A percentile compares a stretch with the other conserved stretches of the same genome.
These are phyloP conservation scores for Diaporthe aspalathi DNA, from an alignment of 2,329 filamentous ascomycete species.

Conservation along the genomic window DNA sequence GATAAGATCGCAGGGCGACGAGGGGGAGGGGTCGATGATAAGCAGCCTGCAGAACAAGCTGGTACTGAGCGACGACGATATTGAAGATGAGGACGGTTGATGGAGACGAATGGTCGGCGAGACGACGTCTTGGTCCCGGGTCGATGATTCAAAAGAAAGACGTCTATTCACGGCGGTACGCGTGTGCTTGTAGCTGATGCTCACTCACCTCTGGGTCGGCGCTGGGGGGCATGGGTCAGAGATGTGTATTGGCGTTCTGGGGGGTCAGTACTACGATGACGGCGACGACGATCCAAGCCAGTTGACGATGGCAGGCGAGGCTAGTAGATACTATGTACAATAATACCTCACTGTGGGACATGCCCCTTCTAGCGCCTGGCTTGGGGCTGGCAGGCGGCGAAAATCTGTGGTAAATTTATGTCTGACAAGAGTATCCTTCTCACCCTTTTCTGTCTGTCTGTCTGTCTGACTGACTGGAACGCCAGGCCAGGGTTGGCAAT, in stretches of 20 bases:
- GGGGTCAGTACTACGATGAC: neutral
- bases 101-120: conserved; percentile 16
- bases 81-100: conserved; percentile 80
- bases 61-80: conserved; percentile 85
- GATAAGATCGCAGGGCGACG: conserved; percentile 43
- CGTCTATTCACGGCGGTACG: neutral
- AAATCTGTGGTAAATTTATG: neutral
- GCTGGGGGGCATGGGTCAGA: neutral
- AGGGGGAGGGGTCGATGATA: conserved; percentile 46
- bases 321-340: neutral
- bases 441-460: neutral
- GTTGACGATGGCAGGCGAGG: neutral
- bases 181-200: conserved; percentile 1
- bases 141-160: neutral
- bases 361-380: neutral
- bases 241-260: neutral
- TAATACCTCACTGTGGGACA: too few species aligned
- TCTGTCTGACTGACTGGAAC: neutral
- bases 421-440: neutral
- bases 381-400: neutral
- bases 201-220: neutral
- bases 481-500: neutral
- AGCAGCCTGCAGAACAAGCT: conserved; percentile 69
- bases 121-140: neutral
- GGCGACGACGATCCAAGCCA: neutral